phyloP scores from a whole-genome alignment of 441 rosid species.

The Daphne laureola region DNA sequence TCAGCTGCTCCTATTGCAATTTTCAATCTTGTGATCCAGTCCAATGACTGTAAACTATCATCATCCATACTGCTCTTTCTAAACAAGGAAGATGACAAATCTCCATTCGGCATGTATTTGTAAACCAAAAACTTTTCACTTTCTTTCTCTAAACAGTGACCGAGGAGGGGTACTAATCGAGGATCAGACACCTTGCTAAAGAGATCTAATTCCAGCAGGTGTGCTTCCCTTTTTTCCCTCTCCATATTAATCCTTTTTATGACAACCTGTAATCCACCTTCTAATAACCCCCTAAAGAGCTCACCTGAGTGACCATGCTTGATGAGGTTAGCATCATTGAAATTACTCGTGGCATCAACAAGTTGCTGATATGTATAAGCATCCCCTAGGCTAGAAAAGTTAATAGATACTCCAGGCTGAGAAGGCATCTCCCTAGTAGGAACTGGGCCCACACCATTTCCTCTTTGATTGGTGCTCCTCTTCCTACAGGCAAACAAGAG shows the following conservation, averaged over 20 bases:
- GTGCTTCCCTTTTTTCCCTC: conserved; percentile 43
- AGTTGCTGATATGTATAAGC: conserved; percentile 65
- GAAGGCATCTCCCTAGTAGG: conserved; percentile 33
- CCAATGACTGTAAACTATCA: conserved; percentile 71
- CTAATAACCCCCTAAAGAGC: conserved; percentile 61
- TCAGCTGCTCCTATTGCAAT: conserved; percentile 95
- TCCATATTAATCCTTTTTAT: conserved; percentile 57
- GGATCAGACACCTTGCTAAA: conserved; percentile 62
- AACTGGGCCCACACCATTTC: conserved; percentile 40
- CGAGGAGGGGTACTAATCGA: conserved; percentile 74
- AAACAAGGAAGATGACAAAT: conserved; percentile 70
- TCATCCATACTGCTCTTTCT: conserved; percentile 44
- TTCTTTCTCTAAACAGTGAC: conserved; percentile 79
- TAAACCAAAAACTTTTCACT: conserved; percentile 74
- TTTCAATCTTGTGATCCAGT: conserved; percentile 97
- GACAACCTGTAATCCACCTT: conserved; percentile 46
- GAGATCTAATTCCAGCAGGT: conserved; percentile 59
- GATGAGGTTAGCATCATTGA: conserved; percentile 59
- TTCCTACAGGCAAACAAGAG: conserved; percentile 32
- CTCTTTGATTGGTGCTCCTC: conserved; percentile 38
- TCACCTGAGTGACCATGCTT: conserved; percentile 92
- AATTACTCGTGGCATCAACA: conserved; percentile 57
- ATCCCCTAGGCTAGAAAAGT: conserved; percentile 59
- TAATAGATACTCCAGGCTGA: conserved; percentile 37
- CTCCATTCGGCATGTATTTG: conserved; percentile 80